Evolutionary conservation across 208 protist species (phyloP), one percentile per base, ranked within the genome.

Genomic region (Acanthamoeba triangularis): DNA sequence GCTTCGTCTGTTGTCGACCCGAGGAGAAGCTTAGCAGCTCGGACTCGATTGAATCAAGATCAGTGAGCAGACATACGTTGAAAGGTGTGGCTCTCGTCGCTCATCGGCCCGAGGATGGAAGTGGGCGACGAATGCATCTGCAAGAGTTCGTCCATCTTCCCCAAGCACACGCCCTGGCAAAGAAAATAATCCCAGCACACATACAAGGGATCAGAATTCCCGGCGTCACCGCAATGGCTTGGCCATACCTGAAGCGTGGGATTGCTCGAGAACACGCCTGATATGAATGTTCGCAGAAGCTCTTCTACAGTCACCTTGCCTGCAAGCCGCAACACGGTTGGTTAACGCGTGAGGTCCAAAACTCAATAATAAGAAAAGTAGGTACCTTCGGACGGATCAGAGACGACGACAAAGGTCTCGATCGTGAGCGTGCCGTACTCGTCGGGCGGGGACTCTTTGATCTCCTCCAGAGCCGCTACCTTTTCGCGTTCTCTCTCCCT

Each of bases 121-220:
- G 76, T 85, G 37, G 76, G 76, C 25, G 76, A 85, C 25, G 76
- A 85, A 41, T 85, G 76, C 76, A 85, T 59, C n/a, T 85, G 76
- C 76, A 85, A 35, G 8, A 85, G n/a, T 33, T 85, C 76, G 47
- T 85, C 76, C 76, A 85, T 85, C 76, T 85, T 85, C 13, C 76
- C 76, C 47, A 85, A 13, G 76, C 76, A 85, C 76, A 85, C 76
- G 76, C 76, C 76, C 76, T 85, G 76, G 33, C 25, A 1, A 67
- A 67, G 25, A 23, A 33, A 33, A 33, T 30, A 25, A 30, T 13
- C 14, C 0, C 69, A 30, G 41, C 41, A 47, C 41, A 10, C 41
- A 11, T n/a, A n/a, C n/a, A n/a, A n/a, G 56, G 10, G 23, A 11
- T 16, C 13, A 25, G 23, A 61, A 61, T 16, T 61, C 41, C 41